Evolutionary conservation across 371 early-diverging fungal genomes (phyloP).

Genomic region (Mortierella sp.): DNA sequence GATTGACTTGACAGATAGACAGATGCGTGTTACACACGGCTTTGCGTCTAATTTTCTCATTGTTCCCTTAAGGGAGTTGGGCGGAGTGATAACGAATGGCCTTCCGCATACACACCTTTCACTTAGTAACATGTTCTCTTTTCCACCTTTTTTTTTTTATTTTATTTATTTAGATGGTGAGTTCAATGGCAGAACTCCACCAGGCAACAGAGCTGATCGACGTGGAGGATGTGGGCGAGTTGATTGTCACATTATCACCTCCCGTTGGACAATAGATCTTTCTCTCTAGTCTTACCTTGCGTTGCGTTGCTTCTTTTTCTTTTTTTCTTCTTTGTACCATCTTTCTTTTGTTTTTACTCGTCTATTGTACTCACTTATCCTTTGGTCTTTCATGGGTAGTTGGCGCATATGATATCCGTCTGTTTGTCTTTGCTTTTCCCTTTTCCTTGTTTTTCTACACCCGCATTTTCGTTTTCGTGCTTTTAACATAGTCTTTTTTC

Average conservation of each 20-base stretch:
- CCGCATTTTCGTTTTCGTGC: background rate
- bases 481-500: background rate
- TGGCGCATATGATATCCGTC: no score
- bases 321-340: background rate
- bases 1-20: no score
- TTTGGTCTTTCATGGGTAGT: no score
- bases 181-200: constrained; percentile 49
- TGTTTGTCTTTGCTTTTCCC: no score
- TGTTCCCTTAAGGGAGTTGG: background rate
- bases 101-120: background rate
- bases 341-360: background rate
- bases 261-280: constrained; percentile 11
- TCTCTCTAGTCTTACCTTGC: no score
- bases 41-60: background rate
- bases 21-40: no score
- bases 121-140: background rate
- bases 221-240: constrained; percentile 53
- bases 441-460: background rate
- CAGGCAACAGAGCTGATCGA: constrained; percentile 55
- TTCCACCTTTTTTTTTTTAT: no score
- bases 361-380: no score
- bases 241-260: constrained; percentile 51
- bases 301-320: background rate
- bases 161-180: constrained; percentile 43
- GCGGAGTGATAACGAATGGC: background rate